Conservation (phyloP, 176 grass and related monocot genomes). For the Zoysia japonica region DNA sequence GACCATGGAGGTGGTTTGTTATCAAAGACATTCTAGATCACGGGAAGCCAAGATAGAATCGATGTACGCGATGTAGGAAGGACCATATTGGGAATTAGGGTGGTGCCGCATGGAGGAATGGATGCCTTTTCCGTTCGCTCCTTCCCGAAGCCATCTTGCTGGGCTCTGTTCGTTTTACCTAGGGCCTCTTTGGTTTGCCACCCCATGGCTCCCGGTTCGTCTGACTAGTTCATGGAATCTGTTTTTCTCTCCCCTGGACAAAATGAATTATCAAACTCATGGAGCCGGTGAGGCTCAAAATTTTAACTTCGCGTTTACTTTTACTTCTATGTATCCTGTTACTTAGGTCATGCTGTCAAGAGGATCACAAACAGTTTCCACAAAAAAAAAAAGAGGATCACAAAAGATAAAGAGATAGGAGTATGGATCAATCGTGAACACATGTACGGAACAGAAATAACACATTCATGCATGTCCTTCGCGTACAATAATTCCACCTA, state of each 20-base stretch:
- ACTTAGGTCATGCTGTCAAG: background rate
- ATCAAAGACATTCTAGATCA: background rate
- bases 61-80: background rate
- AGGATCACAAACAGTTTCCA: too few species aligned
- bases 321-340: background rate
- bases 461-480: background rate
- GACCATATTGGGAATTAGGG: slow-evolving; percentile 5
- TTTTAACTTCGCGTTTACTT: background rate
- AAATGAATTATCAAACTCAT: too few species aligned
- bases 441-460: background rate
- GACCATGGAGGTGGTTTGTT: background rate
- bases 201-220: too few species aligned
- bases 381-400: background rate
- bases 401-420: background rate
- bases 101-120: slow-evolving; percentile 24
- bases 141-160: background rate
- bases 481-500: background rate
- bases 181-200: too few species aligned
- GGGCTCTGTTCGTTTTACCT: too few species aligned
- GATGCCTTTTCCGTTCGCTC: slow-evolving; percentile 34
- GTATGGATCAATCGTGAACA: background rate
- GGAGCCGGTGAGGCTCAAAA: too few species aligned
- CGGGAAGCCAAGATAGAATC: background rate
- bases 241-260: too few species aligned
- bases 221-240: too few species aligned